Percentiles rank a stretch among this genome's conserved stretches.
Evolutionary conservation across 768 basidiomycete species (phyloP).

Genomic region (Pleurotus ostreatus): DNA sequence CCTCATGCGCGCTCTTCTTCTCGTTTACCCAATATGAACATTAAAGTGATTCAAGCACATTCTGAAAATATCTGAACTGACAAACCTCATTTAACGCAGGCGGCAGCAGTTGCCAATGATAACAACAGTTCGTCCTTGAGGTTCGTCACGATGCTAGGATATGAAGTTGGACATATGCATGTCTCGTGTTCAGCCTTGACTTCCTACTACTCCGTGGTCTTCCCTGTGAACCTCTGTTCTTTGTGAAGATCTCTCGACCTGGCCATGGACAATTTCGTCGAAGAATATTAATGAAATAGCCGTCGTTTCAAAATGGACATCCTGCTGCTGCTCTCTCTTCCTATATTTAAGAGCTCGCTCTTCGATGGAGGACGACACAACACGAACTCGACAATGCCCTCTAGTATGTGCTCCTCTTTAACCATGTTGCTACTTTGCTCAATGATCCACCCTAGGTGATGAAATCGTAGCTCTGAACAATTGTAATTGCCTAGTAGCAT

Average conservation of each 20-base stretch:
- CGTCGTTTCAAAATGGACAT: conserved; percentile 5
- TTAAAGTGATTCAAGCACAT: background rate
- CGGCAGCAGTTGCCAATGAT: background rate
- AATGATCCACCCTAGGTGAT: conserved; percentile 8
- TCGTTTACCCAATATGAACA: background rate
- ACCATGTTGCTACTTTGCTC: background rate
- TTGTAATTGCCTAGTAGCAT: conserved; percentile 22
- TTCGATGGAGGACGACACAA: background rate
- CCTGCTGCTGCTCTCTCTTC: background rate
- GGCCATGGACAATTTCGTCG: background rate
- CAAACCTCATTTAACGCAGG: background rate
- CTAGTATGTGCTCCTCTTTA: background rate
- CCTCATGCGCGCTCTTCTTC: background rate
- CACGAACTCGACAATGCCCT: conserved; percentile 1
- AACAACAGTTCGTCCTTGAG: background rate
- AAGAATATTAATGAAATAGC: conserved; percentile 4
- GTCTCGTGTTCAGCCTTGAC: background rate
- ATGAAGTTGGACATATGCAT: background rate
- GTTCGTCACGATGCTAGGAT: background rate
- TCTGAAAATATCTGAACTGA: background rate
- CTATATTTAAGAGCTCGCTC: background rate
- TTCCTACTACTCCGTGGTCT: background rate
- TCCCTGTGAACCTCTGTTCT: background rate
- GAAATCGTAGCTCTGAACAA: conserved; percentile 35
- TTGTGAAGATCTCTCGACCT: background rate